Conservation (phyloP, 805 yeast genomes). For the Candida endomychidarum region DNA sequence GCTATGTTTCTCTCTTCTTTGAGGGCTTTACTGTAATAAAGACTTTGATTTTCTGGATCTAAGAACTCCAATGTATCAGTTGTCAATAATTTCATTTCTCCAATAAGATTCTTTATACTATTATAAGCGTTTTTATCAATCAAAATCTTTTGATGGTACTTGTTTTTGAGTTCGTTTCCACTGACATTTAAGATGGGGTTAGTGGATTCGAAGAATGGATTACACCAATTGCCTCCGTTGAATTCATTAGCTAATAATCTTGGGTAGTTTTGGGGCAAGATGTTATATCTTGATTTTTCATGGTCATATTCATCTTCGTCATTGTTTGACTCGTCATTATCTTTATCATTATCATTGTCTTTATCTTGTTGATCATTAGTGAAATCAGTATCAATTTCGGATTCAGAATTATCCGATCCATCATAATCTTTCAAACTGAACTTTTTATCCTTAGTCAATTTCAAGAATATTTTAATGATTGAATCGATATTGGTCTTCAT, state of each 20-base stretch:
- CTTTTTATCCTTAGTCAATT: constrained; percentile 33
- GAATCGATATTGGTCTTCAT: constrained; percentile 33
- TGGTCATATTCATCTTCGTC: constrained; percentile 19
- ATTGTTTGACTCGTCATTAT: not conserved
- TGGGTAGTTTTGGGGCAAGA: constrained; percentile 67
- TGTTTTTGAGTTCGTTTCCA: constrained; percentile 43
- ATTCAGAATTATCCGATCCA: constrained; percentile 33
- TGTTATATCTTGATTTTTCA: constrained; percentile 35
- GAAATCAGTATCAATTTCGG: not conserved
- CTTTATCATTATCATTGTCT: constrained; percentile 2
- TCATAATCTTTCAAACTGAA: constrained; percentile 36
- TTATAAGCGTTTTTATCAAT: constrained; percentile 50
- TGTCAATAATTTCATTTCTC: constrained; percentile 38
- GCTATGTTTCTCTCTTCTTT: constrained; percentile 50
- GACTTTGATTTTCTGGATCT: constrained; percentile 34
- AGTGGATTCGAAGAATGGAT: constrained; percentile 54
- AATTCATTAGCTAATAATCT: constrained; percentile 64
- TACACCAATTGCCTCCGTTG: constrained; percentile 79
- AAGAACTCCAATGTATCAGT: constrained; percentile 44
- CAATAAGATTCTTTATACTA: constrained; percentile 33
- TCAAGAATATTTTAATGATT: constrained; percentile 29
- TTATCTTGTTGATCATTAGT: constrained; percentile 2
- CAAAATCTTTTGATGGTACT: constrained; percentile 44
- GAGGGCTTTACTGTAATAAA: constrained; percentile 35
- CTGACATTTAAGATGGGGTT: constrained; percentile 40